Conservation (phyloP, 306 rosid genomes). For the Malus sylvestris region DNA sequence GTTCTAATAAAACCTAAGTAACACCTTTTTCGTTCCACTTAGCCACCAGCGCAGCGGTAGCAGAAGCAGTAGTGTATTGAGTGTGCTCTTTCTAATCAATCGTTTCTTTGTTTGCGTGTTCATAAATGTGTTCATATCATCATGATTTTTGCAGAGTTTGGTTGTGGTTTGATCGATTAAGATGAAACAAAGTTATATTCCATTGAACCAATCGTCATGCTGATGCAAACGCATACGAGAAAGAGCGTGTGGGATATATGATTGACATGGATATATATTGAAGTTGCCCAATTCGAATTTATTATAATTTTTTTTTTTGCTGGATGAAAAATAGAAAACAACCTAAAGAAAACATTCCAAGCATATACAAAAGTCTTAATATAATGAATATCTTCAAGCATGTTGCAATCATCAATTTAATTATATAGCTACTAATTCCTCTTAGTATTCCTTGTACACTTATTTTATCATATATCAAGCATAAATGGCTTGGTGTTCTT, state of each 20-base stretch:
- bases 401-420: background rate
- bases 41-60: background rate
- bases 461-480: too few species aligned
- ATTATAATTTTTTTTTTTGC: background rate
- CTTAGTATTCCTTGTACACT: background rate
- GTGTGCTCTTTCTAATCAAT: slow-evolving; percentile 15
- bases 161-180: background rate
- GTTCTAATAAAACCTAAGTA: slow-evolving; percentile 23
- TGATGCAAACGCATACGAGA: slow-evolving; percentile 21
- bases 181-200: slow-evolving; percentile 4
- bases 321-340: background rate
- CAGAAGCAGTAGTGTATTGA: background rate
- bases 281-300: background rate
- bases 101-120: slow-evolving; percentile 14
- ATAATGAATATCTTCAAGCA: background rate
- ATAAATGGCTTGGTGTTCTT: background rate
- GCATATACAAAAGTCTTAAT: background rate
- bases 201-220: slow-evolving; percentile 37
- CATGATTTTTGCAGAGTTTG: background rate
- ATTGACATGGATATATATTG: slow-evolving; percentile 3
- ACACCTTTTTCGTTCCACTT: slow-evolving; percentile 30
- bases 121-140: slow-evolving; percentile 18
- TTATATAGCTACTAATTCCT: background rate
- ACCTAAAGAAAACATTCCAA: background rate
- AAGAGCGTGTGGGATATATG: background rate